A percentile compares a stretch with the other conserved stretches of the same genome.
Conservation (phyloP, 2,329 filamentous ascomycete species). For the Fusarium citri region DNA sequence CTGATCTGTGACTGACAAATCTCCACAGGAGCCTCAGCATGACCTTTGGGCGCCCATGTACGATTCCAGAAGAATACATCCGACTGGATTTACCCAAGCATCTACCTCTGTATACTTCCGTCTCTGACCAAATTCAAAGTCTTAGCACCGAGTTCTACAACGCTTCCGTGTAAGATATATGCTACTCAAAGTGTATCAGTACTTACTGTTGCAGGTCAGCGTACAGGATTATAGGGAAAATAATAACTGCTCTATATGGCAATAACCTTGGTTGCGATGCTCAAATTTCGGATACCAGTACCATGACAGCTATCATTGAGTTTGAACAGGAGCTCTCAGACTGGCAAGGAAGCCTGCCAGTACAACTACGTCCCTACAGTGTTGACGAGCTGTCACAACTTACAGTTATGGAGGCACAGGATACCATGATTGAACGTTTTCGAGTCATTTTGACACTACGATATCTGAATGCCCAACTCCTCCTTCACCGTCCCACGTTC, state of each 20-base stretch:
- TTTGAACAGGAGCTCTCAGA: constrained; percentile 31
- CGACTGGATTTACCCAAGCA: constrained; percentile 14
- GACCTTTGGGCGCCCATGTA: constrained; percentile 29
- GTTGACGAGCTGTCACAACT: background rate
- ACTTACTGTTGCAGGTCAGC: constrained; percentile 1
- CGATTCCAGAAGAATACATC: constrained; percentile 35
- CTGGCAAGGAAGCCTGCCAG: constrained; percentile 14
- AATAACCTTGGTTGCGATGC: constrained; percentile 28
- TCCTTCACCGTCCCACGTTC: constrained; percentile 4
- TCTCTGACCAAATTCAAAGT: background rate
- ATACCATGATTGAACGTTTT: background rate
- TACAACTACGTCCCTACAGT: background rate
- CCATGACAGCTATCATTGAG: constrained; percentile 16
- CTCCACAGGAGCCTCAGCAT: constrained; percentile 22
- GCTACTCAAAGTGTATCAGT: fast-evolving
- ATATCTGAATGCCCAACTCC: constrained; percentile 4
- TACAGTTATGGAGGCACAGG: background rate
- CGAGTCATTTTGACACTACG: background rate
- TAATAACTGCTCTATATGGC: constrained; percentile 26
- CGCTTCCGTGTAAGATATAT: constrained; percentile 11
- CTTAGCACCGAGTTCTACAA: constrained; percentile 32
- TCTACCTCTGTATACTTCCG: background rate
- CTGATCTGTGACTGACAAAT: background rate
- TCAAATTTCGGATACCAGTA: constrained; percentile 2
- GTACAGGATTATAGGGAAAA: constrained; percentile 19